A percentile compares a stretch with the other conserved stretches of the same genome.
Conservation (phyloP, 345 rosid species). For the Lagerstroemia speciosa region DNA sequence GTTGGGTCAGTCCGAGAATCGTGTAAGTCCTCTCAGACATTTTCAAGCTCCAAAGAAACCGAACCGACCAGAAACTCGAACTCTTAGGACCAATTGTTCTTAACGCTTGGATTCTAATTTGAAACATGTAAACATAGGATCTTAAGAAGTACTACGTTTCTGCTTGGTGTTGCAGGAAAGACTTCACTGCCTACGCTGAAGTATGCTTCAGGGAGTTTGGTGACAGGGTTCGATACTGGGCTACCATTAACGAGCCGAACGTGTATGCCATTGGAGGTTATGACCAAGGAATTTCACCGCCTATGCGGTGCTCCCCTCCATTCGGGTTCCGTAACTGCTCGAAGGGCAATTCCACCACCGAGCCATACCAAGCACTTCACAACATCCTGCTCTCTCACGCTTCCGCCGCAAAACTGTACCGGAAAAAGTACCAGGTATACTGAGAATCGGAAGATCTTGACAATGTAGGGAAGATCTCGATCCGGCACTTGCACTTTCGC, state of each 20-base stretch:
- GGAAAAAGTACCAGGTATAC: conserved; percentile 46
- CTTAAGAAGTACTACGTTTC: not conserved
- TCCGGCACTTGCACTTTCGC: too few relatives aligned
- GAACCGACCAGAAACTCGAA: too few relatives aligned
- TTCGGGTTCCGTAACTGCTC: conserved; percentile 24
- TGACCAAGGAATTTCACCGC: conserved; percentile 24
- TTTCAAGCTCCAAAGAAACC: not conserved
- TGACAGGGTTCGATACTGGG: conserved; percentile 53
- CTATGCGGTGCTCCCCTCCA: conserved; percentile 31
- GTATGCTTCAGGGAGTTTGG: conserved; percentile 78
- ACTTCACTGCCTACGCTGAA: conserved; percentile 65
- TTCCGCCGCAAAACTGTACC: conserved; percentile 47
- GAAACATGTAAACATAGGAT: not conserved
- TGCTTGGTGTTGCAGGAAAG: conserved; percentile 42
- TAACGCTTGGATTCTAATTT: not conserved
- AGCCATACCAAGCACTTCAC: conserved; percentile 61
- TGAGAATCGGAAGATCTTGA: not conserved
- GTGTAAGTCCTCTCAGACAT: conserved; percentile 28
- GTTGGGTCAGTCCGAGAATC: conserved; percentile 46
- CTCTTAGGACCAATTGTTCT: too few relatives aligned
- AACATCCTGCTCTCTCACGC: conserved; percentile 64
- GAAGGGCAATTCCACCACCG: conserved; percentile 51
- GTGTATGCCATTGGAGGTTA: conserved; percentile 24
- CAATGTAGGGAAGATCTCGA: too few relatives aligned
- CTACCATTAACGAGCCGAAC: conserved; percentile 65